Evolutionary conservation across 169 alveolate species (phyloP).

Genomic region (Cryptosporidium canis): DNA sequence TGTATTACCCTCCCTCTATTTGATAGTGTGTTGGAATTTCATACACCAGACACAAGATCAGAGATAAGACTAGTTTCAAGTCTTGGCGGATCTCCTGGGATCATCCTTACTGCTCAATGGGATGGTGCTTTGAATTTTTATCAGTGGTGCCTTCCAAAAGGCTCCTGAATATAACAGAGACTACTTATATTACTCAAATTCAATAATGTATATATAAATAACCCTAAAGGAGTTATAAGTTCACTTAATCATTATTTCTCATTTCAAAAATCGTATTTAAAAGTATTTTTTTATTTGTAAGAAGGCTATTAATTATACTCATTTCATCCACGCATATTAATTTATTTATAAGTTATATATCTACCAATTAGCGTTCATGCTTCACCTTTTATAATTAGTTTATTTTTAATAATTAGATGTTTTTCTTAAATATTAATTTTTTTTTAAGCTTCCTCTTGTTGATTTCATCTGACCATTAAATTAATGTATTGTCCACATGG

Average conservation of each 20-base stretch:
- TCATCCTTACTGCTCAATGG: conserved; percentile 71
- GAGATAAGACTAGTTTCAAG: conserved; percentile 58
- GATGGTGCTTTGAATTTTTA: conserved; percentile 69
- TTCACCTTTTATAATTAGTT: not conserved
- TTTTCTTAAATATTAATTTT: not conserved
- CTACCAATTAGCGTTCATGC: not conserved
- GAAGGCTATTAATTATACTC: not conserved
- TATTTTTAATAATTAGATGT: not conserved
- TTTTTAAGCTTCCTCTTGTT: not conserved
- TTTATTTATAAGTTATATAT: not conserved
- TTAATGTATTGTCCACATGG: not conserved
- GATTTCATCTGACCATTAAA: not conserved
- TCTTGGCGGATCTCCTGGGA: conserved; percentile 72
- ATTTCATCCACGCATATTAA: not conserved
- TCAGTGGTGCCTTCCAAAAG: conserved; percentile 67
- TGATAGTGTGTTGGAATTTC: conserved; percentile 67
- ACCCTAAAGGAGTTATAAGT: not conserved
- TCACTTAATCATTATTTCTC: conserved; percentile 10
- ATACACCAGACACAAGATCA: conserved; percentile 65
- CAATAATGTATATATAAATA: not conserved
- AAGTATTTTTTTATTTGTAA: not conserved
- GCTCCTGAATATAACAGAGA: not conserved
- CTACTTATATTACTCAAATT: not conserved
- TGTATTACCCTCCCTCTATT: conserved; percentile 67
- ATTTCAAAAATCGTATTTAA: not conserved